Conservation (phyloP, 805 yeast genomes). For the Hagleromyces aurorensis region DNA sequence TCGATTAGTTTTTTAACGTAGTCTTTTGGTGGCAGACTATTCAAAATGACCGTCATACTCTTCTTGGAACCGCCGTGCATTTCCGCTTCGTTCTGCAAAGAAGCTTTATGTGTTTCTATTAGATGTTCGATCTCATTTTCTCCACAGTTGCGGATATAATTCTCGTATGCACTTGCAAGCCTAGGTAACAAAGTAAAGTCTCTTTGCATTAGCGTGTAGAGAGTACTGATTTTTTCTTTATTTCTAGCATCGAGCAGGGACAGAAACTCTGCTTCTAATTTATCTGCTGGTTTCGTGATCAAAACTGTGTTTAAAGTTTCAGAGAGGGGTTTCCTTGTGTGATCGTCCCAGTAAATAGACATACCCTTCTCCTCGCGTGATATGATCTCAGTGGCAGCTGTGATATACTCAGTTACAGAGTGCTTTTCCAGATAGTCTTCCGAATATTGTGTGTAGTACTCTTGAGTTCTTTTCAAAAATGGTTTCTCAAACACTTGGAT, state of each 20-base stretch:
- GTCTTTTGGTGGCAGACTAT: conserved; percentile 45
- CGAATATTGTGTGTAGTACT: conserved; percentile 50
- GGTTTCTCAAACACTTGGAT: conserved; percentile 69
- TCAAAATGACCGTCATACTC: conserved; percentile 34
- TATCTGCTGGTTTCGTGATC: conserved; percentile 69
- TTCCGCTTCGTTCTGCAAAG: conserved; percentile 9
- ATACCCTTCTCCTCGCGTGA: conserved; percentile 77
- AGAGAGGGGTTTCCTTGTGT: conserved; percentile 69
- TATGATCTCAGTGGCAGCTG: conserved; percentile 73
- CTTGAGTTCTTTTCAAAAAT: conserved; percentile 62
- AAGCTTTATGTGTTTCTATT: conserved; percentile 16
- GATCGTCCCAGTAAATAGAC: conserved; percentile 74
- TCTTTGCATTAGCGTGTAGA: conserved; percentile 68
- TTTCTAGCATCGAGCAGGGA: conserved; percentile 56
- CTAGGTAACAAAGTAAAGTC: conserved; percentile 76
- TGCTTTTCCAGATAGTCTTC: conserved; percentile 56
- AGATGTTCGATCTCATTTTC: conserved; percentile 23
- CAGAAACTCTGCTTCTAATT: conserved; percentile 69
- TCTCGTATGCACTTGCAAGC: conserved; percentile 62
- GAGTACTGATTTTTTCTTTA: conserved; percentile 62
- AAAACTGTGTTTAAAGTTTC: conserved; percentile 69
- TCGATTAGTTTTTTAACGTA: conserved; percentile 72
- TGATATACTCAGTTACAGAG: conserved; percentile 85
- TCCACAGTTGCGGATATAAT: conserved; percentile 64
- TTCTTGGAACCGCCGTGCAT: conserved; percentile 29